A percentile compares a stretch with the other conserved stretches of the same genome.
Evolutionary conservation across 805 yeast species (phyloP).

Genomic region (Nakazawaea wickerhamii): DNA sequence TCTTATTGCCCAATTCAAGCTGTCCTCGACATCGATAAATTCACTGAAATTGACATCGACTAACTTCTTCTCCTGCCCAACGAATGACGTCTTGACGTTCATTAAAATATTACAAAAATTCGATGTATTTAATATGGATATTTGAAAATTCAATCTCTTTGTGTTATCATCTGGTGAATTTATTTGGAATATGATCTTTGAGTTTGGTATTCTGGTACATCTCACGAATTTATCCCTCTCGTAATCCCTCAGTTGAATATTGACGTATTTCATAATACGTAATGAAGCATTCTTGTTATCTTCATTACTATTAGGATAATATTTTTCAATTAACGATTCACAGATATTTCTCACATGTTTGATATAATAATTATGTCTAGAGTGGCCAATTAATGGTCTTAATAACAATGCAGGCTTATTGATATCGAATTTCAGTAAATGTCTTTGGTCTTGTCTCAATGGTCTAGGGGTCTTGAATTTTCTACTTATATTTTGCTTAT

Average conservation of each 20-base stretch:
- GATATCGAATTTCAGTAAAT: constrained; percentile 14
- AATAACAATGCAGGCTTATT: constrained; percentile 42
- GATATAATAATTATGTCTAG: constrained; percentile 45
- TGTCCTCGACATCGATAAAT: constrained; percentile 46
- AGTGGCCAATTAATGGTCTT: constrained; percentile 54
- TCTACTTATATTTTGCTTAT: constrained; percentile 37
- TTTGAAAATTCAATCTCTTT: constrained; percentile 18
- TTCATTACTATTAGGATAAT: not conserved
- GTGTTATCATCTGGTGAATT: constrained; percentile 16
- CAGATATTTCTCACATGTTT: constrained; percentile 27
- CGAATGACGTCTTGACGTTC: constrained; percentile 24
- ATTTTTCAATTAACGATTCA: constrained; percentile 12
- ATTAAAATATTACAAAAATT: constrained; percentile 35
- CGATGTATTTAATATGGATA: constrained; percentile 32
- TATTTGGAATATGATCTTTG: constrained; percentile 18
- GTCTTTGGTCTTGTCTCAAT: constrained; percentile 26
- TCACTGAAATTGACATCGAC: constrained; percentile 46
- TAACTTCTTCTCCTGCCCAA: constrained; percentile 29
- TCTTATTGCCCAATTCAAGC: constrained; percentile 48
- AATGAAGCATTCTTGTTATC: not conserved
- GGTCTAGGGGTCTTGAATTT: constrained; percentile 44
- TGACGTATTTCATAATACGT: not conserved
- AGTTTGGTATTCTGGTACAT: constrained; percentile 33
- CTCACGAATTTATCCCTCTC: constrained; percentile 32
- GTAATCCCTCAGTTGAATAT: constrained; percentile 19